These are phyloP conservation scores for Akanthomyces uredinophilus DNA, from an alignment of 2,329 filamentous ascomycete genomes.

Conservation along the genomic window DNA sequence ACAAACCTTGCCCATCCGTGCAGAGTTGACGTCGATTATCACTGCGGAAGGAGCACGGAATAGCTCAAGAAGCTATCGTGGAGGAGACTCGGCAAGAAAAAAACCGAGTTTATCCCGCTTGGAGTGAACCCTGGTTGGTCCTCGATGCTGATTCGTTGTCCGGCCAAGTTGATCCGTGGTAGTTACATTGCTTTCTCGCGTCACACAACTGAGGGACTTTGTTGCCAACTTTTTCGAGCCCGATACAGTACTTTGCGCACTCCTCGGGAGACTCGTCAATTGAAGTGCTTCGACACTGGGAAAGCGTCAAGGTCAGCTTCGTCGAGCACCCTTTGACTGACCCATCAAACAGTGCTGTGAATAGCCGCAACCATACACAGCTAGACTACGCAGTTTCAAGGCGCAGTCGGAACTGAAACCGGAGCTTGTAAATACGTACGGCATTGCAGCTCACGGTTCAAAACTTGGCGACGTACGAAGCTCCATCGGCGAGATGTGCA, in stretches of 20 bases:
- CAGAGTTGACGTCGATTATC: no score
- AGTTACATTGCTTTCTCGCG: background rate
- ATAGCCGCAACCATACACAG: background rate
- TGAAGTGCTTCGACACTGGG: background rate
- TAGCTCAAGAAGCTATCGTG: background rate
- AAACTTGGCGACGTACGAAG: background rate
- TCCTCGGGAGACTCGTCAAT: background rate
- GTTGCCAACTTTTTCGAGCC: background rate
- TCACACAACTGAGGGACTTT: background rate
- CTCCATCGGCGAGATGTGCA: background rate
- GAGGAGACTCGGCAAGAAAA: background rate
- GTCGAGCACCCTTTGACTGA: background rate
- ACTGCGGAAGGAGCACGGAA: no score
- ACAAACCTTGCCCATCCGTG: no score
- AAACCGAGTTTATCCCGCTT: background rate
- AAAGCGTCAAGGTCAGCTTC: background rate
- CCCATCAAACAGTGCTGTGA: background rate
- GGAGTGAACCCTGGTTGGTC: background rate
- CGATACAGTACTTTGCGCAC: background rate
- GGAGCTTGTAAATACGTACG: background rate
- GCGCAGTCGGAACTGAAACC: background rate
- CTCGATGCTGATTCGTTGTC: background rate
- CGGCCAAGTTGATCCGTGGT: background rate
- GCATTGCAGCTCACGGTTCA: background rate
- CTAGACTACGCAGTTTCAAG: background rate